phyloP scores from a whole-genome alignment of 2,329 filamentous ascomycete genomes.

The Aspergillus cejpii region DNA sequence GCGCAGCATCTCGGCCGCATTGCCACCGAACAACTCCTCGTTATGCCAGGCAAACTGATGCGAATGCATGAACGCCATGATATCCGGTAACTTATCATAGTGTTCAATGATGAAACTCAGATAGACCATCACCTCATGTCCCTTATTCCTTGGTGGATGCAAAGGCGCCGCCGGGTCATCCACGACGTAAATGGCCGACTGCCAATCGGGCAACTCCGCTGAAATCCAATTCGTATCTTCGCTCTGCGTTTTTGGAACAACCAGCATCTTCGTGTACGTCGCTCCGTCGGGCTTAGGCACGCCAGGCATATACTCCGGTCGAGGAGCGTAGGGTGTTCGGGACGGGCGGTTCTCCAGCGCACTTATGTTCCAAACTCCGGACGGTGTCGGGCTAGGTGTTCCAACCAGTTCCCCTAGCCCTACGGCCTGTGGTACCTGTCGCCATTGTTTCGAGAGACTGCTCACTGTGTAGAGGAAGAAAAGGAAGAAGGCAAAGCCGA shows the following conservation, averaged over 20 bases:
- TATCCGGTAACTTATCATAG: slow-evolving; percentile 54
- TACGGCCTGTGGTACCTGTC: slow-evolving; percentile 30
- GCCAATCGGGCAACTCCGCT: slow-evolving; percentile 45
- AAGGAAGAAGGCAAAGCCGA: slow-evolving; percentile 30
- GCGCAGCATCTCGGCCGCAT: slow-evolving; percentile 46
- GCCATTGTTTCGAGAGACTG: slow-evolving; percentile 31
- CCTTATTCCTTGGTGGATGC: slow-evolving; percentile 53
- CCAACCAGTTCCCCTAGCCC: slow-evolving; percentile 33
- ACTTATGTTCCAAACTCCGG: slow-evolving; percentile 15
- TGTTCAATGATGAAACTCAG: slow-evolving; percentile 58
- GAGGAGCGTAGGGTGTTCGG: slow-evolving; percentile 25
- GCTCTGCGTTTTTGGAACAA: slow-evolving; percentile 48
- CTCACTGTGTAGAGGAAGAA: slow-evolving; percentile 26
- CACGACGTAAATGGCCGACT: slow-evolving; percentile 46
- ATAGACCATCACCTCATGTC: slow-evolving; percentile 57
- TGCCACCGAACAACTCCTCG: slow-evolving; percentile 47
- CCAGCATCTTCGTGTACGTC: slow-evolving; percentile 50
- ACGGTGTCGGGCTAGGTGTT: slow-evolving; percentile 10
- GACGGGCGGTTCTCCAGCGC: slow-evolving; percentile 4
- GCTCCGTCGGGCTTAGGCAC: slow-evolving; percentile 41
- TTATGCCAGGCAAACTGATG: slow-evolving; percentile 56
- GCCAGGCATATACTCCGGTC: slow-evolving; percentile 30
- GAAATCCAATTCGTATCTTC: slow-evolving; percentile 53
- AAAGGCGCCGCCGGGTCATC: slow-evolving; percentile 47
- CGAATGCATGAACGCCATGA: slow-evolving; percentile 55